Evolutionary conservation across 805 yeast genomes (phyloP).

Genomic region (Candida corydali): DNA sequence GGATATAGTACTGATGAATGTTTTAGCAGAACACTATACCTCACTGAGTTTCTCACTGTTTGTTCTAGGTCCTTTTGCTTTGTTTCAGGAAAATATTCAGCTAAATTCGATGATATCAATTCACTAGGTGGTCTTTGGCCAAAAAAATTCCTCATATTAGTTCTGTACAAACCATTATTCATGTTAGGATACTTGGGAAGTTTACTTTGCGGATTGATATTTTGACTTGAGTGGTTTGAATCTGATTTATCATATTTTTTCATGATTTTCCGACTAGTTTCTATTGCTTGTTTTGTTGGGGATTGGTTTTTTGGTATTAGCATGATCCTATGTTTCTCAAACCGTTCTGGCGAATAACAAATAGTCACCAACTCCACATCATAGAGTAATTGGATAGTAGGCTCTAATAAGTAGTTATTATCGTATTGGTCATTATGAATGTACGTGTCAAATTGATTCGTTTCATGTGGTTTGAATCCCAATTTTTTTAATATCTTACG

Average conservation of each 20-base stretch:
- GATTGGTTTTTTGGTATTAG: conserved; percentile 59
- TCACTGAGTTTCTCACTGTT: conserved; percentile 78
- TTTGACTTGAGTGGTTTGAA: too few species aligned
- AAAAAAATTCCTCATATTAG: conserved; percentile 47
- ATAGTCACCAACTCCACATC: conserved; percentile 81
- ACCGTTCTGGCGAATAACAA: conserved; percentile 69
- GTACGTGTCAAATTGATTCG: conserved; percentile 55
- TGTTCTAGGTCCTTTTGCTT: conserved; percentile 66
- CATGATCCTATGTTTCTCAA: conserved; percentile 67
- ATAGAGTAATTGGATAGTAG: conserved; percentile 43
- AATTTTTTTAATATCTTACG: conserved; percentile 59
- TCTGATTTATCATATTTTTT: conserved; percentile 25
- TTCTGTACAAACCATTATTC: not conserved
- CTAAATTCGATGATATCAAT: conserved; percentile 80
- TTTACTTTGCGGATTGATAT: too few species aligned
- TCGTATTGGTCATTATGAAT: conserved; percentile 32
- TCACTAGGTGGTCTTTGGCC: conserved; percentile 95
- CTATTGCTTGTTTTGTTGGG: conserved; percentile 61
- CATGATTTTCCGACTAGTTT: conserved; percentile 47
- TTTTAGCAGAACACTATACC: conserved; percentile 67
- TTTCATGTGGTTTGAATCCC: conserved; percentile 41
- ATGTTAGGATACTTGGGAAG: not conserved
- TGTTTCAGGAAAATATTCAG: conserved; percentile 89
- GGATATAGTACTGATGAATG: conserved; percentile 21
- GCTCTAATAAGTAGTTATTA: conserved; percentile 6